These are phyloP conservation scores for Bremia lactucae DNA, from an alignment of 352 stramenopile species.

Conservation along the genomic window DNA sequence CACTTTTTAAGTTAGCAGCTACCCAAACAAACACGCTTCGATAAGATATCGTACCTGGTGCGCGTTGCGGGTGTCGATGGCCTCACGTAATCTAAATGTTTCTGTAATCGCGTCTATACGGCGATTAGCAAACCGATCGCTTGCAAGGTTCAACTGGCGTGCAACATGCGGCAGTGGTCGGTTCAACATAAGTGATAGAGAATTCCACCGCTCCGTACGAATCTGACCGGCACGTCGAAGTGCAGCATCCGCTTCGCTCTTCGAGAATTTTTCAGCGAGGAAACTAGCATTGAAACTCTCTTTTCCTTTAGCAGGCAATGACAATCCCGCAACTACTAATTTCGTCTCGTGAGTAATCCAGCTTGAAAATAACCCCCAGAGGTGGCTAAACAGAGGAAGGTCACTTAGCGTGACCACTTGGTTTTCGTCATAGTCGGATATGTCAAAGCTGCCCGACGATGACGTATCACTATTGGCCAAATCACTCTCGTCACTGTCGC, in stretches of 20 bases:
- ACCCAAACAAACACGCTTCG: background rate
- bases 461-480: constrained; percentile 32
- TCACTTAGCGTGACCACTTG: constrained; percentile 60
- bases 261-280: constrained; percentile 8
- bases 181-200: constrained; percentile 50
- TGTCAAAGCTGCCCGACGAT: constrained; percentile 41
- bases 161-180: constrained; percentile 42
- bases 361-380: constrained; percentile 55
- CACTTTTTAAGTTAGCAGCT: background rate
- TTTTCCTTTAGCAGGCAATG: constrained; percentile 16
- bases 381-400: constrained; percentile 54
- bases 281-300: constrained; percentile 1
- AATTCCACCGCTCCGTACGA: constrained; percentile 51
- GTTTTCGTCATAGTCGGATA: constrained; percentile 63
- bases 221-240: constrained; percentile 37
- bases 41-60: constrained; percentile 32
- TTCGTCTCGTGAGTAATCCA: constrained; percentile 71
- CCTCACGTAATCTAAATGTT: constrained; percentile 46
- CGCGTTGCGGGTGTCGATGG: constrained; percentile 52
- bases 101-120: constrained; percentile 44
- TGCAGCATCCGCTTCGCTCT: constrained; percentile 30
- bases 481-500: constrained; percentile 65
- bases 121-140: constrained; percentile 42
- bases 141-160: constrained; percentile 35
- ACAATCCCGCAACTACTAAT: constrained; percentile 33